Evolutionary conservation across 805 yeast genomes (phyloP).

Genomic region (Yamadazyma sp.): DNA sequence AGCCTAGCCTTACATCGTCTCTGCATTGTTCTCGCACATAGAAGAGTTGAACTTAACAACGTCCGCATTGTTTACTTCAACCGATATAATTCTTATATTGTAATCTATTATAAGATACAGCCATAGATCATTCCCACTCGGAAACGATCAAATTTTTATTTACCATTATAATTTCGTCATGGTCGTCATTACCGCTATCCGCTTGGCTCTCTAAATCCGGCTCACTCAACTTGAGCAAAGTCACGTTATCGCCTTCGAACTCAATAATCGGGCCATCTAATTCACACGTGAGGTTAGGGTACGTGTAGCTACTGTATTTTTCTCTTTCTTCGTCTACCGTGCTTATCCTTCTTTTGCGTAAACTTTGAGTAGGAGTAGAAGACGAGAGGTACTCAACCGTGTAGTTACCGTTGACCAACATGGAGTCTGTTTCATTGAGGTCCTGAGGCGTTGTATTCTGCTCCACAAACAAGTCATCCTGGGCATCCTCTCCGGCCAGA

Average conservation of each 20-base stretch:
- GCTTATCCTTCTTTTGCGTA: constrained; percentile 38
- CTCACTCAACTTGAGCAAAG: constrained; percentile 2
- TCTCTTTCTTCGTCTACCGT: constrained; percentile 61
- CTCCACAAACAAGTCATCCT: not conserved
- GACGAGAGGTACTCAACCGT: constrained; percentile 14
- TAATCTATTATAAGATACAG: too few relatives aligned
- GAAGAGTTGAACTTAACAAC: too few relatives aligned
- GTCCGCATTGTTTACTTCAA: too few relatives aligned
- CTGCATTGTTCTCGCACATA: too few relatives aligned
- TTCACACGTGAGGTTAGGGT: constrained; percentile 48
- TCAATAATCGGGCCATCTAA: constrained; percentile 60
- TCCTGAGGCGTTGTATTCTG: not conserved
- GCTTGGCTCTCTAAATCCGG: constrained; percentile 9
- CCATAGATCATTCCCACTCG: constrained; percentile 46
- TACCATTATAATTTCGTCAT: constrained; percentile 17
- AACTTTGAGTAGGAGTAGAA: constrained; percentile 2
- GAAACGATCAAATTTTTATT: constrained; percentile 29
- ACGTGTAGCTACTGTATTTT: constrained; percentile 47
- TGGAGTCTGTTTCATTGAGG: constrained; percentile 15
- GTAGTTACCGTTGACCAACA: constrained; percentile 20
- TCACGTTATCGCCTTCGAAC: constrained; percentile 50
- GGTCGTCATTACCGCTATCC: not conserved
- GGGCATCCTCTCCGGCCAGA: not conserved
- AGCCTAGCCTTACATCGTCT: too few relatives aligned
- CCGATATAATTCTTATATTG: too few relatives aligned